Evolutionary conservation across 2,329 filamentous ascomycete genomes (phyloP), one percentile per base, ranked within the genome.

Genomic region (Calonectria montana): DNA sequence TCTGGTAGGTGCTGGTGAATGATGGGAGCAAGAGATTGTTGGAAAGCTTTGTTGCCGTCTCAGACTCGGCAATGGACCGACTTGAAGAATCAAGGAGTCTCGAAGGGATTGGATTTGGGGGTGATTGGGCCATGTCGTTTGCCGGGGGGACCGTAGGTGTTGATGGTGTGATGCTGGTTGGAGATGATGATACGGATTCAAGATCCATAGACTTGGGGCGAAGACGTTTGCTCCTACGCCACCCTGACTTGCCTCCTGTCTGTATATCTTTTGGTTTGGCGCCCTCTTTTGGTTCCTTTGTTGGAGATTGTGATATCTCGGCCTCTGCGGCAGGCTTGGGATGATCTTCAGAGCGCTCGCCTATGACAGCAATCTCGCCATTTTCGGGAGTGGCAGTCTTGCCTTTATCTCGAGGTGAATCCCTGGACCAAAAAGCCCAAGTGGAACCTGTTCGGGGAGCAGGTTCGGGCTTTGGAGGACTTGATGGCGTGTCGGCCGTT

Each of bases 391-490:
- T 69, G 2, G 79, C 39, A 13, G 79, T 67, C 61, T 83, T 84
- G 0, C 77, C 80, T 4, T 77, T 77, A 12, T 81, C 75, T 47
- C 83, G 85, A 9, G 84, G 80, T 2, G 86, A 82, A 75, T 92
- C 91, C 55, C 88, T 90, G 16, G 92, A 94, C 94, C 94, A 96
- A 75, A 96, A 96, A 0, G 92, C 94, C 94, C 94, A 96, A 0
- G 92, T 94, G 0, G 93, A 93, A 15, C 89, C 90, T 21, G 87
- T 85, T 18, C 88, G 85, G 6, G 87, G 87, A n/a, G 82, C 78
- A 2, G 83, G 77, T 10, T 80, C 78, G 67, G 83, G 73, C 37
- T 77, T 80, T 67, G 81, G 78, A 16, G 80, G 66, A 10, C n/a
- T 39, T 25, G 80, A 73, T 5, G 83, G 79, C 2, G 84, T 84